Conservation (phyloP, 2,329 filamentous ascomycete genomes). For the Aspergillus felis region DNA sequence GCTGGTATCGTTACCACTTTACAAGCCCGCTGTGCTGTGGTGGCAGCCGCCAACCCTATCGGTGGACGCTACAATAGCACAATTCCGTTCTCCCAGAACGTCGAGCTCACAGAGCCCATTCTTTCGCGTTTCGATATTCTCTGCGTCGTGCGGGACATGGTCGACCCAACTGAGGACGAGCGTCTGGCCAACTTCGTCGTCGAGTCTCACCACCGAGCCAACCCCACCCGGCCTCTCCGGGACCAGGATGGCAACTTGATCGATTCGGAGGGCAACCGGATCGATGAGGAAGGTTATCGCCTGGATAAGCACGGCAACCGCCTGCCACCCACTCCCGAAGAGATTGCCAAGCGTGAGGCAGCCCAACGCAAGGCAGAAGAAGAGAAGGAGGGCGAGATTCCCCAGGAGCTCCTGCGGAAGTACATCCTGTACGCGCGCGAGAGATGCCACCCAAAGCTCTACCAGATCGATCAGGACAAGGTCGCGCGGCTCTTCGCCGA, state of each 20-base stretch:
- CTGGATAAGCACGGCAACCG: conserved; percentile 44
- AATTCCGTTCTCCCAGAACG: conserved; percentile 91
- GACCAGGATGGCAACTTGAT: conserved; percentile 43
- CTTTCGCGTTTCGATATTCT: conserved; percentile 97
- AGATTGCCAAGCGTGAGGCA: conserved; percentile 35
- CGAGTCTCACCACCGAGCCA: conserved; percentile 85
- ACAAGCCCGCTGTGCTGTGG: conserved; percentile 91
- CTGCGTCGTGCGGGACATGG: conserved; percentile 91
- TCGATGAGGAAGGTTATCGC: conserved; percentile 58
- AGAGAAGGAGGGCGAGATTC: conserved; percentile 66
- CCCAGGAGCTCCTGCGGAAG: conserved; percentile 86
- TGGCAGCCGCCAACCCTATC: conserved; percentile 94
- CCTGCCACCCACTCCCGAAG: conserved; percentile 43
- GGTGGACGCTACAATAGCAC: conserved; percentile 96
- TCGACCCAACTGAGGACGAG: conserved; percentile 89
- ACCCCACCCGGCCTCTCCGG: conserved; percentile 58
- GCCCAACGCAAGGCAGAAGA: conserved; percentile 45
- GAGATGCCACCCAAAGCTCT: conserved; percentile 83
- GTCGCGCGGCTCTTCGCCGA: conserved; percentile 90
- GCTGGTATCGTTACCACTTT: conserved; percentile 97
- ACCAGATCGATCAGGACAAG: conserved; percentile 98
- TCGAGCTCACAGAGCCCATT: conserved; percentile 95
- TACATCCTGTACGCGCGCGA: conserved; percentile 96
- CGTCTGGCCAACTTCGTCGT: conserved; percentile 92
- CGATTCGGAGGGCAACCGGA: conserved; percentile 47